Conservation (phyloP, 2,329 filamentous ascomycete genomes). For the Calonectria crousiana region DNA sequence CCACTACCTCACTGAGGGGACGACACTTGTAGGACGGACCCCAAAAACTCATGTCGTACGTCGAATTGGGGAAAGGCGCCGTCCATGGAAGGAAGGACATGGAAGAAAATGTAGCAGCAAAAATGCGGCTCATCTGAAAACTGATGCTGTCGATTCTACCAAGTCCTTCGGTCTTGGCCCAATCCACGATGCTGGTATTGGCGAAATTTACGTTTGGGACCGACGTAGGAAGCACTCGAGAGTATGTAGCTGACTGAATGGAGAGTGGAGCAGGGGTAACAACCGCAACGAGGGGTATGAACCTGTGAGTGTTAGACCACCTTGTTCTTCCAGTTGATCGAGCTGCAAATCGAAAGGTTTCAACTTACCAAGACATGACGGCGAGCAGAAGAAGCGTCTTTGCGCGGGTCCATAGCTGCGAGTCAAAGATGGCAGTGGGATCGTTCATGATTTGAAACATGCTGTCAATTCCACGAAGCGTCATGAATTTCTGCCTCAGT, state of each 20-base stretch:
- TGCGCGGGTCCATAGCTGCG: not conserved
- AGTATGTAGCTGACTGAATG: not conserved
- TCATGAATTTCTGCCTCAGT: not conserved
- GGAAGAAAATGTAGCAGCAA: not conserved
- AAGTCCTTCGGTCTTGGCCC: not conserved
- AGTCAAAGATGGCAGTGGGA: not conserved
- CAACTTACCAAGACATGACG: not conserved
- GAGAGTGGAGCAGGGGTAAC: not conserved
- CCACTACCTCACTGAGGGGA: not conserved
- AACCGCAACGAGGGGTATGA: not conserved
- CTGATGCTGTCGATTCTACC: not conserved
- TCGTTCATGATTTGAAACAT: conserved; percentile 4
- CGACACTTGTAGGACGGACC: not conserved
- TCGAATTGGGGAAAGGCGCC: not conserved
- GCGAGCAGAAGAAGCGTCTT: not conserved
- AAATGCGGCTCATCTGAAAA: not conserved
- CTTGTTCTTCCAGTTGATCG: too few species aligned
- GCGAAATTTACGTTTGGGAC: not conserved
- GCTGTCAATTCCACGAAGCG: not conserved
- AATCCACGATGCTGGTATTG: not conserved
- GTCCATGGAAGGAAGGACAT: not conserved
- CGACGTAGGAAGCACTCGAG: not conserved
- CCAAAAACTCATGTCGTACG: not conserved
- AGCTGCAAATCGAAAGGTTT: not conserved
- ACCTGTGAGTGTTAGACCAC: not conserved